A percentile compares a stretch with the other conserved stretches of the same genome.
Conservation (phyloP, 2,329 filamentous ascomycete species). For the Venturia aucupariae region DNA sequence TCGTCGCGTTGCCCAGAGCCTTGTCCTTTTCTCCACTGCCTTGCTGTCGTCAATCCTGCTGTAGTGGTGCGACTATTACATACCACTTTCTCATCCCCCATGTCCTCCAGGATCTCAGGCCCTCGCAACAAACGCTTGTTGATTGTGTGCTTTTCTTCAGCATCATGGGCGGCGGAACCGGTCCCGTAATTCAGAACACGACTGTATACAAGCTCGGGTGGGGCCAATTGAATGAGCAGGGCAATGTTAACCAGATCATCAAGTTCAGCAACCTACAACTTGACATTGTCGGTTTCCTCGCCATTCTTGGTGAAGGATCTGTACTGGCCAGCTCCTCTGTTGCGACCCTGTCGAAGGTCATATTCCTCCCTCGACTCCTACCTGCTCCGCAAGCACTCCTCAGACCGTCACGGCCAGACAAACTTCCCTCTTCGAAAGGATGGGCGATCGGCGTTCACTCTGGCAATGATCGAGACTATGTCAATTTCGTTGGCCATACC, state of each 20-base stretch:
- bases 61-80: neutral
- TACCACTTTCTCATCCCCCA: neutral
- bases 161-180: neutral
- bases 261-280: conserved; percentile 34
- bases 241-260: conserved; percentile 13
- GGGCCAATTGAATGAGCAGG: neutral
- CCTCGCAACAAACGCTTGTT: neutral
- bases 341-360: conserved; percentile 39
- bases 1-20: neutral
- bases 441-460: conserved; percentile 38
- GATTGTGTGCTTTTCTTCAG: neutral
- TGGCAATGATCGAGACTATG: conserved; percentile 36
- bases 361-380: conserved; percentile 40
- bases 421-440: conserved; percentile 32
- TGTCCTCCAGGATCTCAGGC: neutral
- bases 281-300: conserved; percentile 48
- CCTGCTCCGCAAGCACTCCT: conserved; percentile 44
- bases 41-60: neutral
- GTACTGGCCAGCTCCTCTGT: conserved; percentile 42
- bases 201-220: neutral
- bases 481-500: conserved; percentile 42
- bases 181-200: neutral
- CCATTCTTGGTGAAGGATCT: conserved; percentile 43
- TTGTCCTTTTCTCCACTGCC: neutral
- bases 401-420: conserved; percentile 34